Conservation (phyloP, 768 basidiomycete species). For the Naganishia antarctica region DNA sequence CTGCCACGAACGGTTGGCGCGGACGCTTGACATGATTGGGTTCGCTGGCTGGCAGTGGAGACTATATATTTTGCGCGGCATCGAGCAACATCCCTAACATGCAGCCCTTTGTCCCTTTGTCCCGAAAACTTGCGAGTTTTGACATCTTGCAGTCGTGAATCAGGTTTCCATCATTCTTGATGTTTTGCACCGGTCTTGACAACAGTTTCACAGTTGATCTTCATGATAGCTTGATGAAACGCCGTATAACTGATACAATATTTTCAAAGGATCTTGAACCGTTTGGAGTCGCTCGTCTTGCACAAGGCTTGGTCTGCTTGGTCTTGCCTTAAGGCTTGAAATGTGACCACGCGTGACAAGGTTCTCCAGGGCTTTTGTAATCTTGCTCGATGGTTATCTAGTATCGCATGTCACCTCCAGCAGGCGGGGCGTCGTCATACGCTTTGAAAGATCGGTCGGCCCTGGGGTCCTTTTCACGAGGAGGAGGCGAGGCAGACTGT, state of each 20-base stretch:
- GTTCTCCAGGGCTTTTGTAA: not conserved
- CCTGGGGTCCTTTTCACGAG: slow-evolving; percentile 36
- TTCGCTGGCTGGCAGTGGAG: too few species aligned
- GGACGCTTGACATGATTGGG: too few species aligned
- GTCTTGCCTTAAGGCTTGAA: not conserved
- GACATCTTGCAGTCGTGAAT: not conserved
- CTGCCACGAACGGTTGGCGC: too few species aligned
- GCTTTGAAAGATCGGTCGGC: slow-evolving; percentile 32
- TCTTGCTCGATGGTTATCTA: slow-evolving; percentile 28
- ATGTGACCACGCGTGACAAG: not conserved
- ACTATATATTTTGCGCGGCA: too few species aligned
- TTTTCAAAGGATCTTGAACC: not conserved
- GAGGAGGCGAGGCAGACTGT: slow-evolving; percentile 37
- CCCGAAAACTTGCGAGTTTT: not conserved
- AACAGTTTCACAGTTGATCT: not conserved
- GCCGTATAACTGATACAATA: not conserved
- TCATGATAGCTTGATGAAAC: not conserved
- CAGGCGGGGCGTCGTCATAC: slow-evolving; percentile 40
- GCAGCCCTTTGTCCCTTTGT: too few species aligned
- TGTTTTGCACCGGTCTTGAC: not conserved
- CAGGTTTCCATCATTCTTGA: too few species aligned
- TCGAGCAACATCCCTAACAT: too few species aligned
- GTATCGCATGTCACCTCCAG: slow-evolving; percentile 37
- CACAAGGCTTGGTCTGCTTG: too few species aligned
- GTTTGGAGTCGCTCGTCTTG: not conserved